A percentile compares a stretch with the other conserved stretches of the same genome.
Evolutionary conservation across 768 basidiomycete species (phyloP).

Genomic region (Sarcomyxa edulis): DNA sequence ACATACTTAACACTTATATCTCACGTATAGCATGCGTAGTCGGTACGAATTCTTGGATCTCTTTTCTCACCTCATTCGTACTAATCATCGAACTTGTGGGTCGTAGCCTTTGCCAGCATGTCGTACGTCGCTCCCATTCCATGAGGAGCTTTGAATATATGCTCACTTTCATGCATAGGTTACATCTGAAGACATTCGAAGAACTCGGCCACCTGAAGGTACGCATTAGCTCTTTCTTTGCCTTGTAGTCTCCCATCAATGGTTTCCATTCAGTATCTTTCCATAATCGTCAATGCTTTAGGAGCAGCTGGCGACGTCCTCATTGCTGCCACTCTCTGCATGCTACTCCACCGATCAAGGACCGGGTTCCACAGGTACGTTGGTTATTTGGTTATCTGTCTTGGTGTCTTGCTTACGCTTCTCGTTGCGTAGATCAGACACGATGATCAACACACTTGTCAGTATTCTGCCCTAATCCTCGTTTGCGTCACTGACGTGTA

Average conservation of each 20-base stretch:
- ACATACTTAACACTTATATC: conserved; percentile 10
- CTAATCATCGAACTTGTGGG: not conserved
- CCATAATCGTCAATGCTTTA: conserved; percentile 46
- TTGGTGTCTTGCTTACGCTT: not conserved
- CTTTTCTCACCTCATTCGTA: not conserved
- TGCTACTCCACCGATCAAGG: conserved; percentile 38
- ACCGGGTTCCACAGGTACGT: conserved; percentile 47
- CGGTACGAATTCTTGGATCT: not conserved
- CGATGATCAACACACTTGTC: conserved; percentile 44
- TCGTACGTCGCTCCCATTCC: conserved; percentile 25
- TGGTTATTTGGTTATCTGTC: not conserved
- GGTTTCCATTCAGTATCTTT: conserved; percentile 27
- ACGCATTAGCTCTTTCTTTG: no score
- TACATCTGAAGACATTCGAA: conserved; percentile 32
- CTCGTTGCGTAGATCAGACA: conserved; percentile 34
- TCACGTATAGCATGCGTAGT: conserved; percentile 27
- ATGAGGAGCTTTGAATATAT: not conserved
- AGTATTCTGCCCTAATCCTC: conserved; percentile 8
- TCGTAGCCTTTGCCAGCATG: conserved; percentile 34
- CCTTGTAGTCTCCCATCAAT: no score
- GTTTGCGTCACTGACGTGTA: not conserved
- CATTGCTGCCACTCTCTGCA: conserved; percentile 43
- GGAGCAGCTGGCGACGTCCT: conserved; percentile 42
- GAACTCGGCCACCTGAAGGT: conserved; percentile 31
- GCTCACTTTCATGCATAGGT: conserved; percentile 13